A percentile compares a stretch with the other conserved stretches of the same genome.
Evolutionary conservation across 257 asterid genomes (phyloP).

Genomic region (Rauvolfia tetraphylla): DNA sequence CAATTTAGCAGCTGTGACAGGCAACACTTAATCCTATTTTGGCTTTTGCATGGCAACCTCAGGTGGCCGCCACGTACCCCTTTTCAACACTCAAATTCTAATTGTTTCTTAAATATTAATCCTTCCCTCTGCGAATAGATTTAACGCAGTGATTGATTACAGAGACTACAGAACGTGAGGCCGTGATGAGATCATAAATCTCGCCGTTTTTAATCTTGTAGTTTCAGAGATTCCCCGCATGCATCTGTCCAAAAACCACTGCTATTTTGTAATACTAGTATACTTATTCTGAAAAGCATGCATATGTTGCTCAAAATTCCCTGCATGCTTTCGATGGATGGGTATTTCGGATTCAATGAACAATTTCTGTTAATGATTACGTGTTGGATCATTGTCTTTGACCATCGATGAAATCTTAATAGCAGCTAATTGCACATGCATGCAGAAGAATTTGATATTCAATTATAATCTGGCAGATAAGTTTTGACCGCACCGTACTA

Average conservation of each 20-base stretch:
- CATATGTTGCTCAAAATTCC: constrained; percentile 8
- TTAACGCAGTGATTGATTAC: constrained; percentile 3
- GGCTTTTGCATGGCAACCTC: neutral
- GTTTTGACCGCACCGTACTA: neutral
- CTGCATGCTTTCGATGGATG: neutral
- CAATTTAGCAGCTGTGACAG: constrained; percentile 13
- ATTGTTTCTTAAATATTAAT: neutral
- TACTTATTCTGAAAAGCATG: neutral
- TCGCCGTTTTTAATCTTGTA: neutral
- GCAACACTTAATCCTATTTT: neutral
- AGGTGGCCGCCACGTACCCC: constrained; percentile 4
- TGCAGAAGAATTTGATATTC: neutral
- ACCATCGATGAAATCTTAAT: constrained; percentile 3
- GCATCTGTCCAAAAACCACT: neutral
- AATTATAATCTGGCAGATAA: neutral
- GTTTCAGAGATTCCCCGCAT: constrained; percentile 12
- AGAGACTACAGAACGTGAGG: constrained; percentile 15
- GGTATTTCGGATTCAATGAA: constrained; percentile 3
- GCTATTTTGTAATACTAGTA: neutral
- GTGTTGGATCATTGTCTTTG: constrained; percentile 4
- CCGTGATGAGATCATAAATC: neutral
- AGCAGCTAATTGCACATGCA: neutral
- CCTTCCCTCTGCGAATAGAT: constrained; percentile 1
- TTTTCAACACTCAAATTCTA: neutral
- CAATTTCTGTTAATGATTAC: neutral